A percentile compares a stretch with the other conserved stretches of the same genome.
Conservation (phyloP, 1,284 basidiomycete genomes). For the Trametes polyzona region DNA sequence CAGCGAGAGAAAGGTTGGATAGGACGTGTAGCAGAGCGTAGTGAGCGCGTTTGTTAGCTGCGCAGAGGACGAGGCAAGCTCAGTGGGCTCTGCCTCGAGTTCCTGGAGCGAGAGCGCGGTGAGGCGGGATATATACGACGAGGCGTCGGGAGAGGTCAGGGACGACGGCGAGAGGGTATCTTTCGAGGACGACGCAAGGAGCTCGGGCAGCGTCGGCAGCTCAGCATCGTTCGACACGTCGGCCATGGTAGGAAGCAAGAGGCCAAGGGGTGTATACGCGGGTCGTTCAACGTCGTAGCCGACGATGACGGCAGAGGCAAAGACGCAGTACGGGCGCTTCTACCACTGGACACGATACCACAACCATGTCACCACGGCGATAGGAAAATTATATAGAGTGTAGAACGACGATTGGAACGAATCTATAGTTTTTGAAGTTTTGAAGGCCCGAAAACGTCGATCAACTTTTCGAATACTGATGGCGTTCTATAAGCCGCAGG, state of each 20-base stretch:
- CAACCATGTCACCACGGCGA: no score
- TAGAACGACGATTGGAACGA: no score
- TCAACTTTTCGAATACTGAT: no score
- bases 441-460: no score
- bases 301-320: not conserved
- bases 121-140: conserved; percentile 64
- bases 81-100: conserved; percentile 71
- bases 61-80: conserved; percentile 79
- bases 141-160: conserved; percentile 29
- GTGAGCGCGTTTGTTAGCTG: conserved; percentile 87
- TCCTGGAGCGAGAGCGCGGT: conserved; percentile 66
- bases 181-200: conserved; percentile 20
- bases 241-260: not conserved
- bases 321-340: no score
- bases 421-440: no score
- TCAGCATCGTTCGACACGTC: conserved; percentile 10
- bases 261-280: not conserved
- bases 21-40: conserved; percentile 86
- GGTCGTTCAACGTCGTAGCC: not conserved
- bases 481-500: no score
- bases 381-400: no score
- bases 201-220: conserved; percentile 17
- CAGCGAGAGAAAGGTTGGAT: conserved; percentile 85
- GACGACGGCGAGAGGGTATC: conserved; percentile 16
- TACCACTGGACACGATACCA: no score